These are phyloP conservation scores for Taiwanofungus camphoratus DNA, from an alignment of 1,284 basidiomycete species.

Conservation along the genomic window DNA sequence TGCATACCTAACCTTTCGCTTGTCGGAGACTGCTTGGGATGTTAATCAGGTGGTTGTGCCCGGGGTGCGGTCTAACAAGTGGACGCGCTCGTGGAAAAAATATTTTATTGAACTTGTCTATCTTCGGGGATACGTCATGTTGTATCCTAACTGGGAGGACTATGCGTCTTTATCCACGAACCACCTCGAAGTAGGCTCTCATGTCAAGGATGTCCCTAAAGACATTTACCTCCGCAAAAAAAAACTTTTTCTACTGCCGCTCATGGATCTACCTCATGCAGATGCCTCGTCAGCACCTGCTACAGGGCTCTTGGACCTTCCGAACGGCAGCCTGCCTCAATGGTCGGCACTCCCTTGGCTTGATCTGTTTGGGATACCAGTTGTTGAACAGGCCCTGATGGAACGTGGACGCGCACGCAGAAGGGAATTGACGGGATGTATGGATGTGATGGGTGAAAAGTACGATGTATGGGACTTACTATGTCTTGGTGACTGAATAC, in stretches of 20 bases:
- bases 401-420: slow-evolving; percentile 30
- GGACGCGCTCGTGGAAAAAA: slow-evolving; percentile 80
- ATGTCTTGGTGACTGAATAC: slow-evolving; percentile 16
- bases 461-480: slow-evolving; percentile 34
- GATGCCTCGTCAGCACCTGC: slow-evolving; percentile 3
- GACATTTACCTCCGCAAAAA: slow-evolving; percentile 50
- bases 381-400: slow-evolving; percentile 39
- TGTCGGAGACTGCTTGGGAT: slow-evolving; percentile 42
- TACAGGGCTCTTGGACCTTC: slow-evolving; percentile 51
- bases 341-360: slow-evolving; percentile 56
- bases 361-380: slow-evolving; percentile 60
- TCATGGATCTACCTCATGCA: slow-evolving; percentile 45
- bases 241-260: slow-evolving; percentile 58
- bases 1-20: slow-evolving; percentile 61
- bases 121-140: slow-evolving; percentile 77
- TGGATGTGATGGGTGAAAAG: slow-evolving; percentile 9
- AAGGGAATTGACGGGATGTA: slow-evolving; percentile 20
- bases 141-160: slow-evolving; percentile 75
- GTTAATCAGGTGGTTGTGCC: slow-evolving; percentile 54
- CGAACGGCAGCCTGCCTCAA: slow-evolving; percentile 44
- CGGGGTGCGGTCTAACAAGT: slow-evolving; percentile 69
- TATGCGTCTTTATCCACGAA: slow-evolving; percentile 77
- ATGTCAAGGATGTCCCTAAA: slow-evolving; percentile 57
- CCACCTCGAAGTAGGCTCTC: slow-evolving; percentile 76
- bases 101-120: slow-evolving; percentile 82